Conservation (phyloP, 768 basidiomycete species). For the Boletus insuetus region DNA sequence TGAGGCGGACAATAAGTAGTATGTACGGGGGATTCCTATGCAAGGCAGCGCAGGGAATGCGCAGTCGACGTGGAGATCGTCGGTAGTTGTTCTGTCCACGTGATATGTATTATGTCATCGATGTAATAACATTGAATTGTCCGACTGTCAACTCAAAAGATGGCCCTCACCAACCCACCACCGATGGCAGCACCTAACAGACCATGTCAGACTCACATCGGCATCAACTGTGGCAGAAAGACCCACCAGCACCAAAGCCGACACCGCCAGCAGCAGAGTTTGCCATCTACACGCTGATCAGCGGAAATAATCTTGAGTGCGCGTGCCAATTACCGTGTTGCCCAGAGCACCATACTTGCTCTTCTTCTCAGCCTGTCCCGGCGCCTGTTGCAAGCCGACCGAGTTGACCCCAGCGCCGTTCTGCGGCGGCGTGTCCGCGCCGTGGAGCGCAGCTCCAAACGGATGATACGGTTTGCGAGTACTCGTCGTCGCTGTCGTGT, state of each 20-base stretch:
- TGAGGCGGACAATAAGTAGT: constrained; percentile 3
- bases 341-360: constrained; percentile 55
- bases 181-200: constrained; percentile 49
- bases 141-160: constrained; percentile 34
- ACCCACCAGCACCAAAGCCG: constrained; percentile 72
- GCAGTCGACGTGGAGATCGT: constrained; percentile 2
- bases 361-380: constrained; percentile 46
- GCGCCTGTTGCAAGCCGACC: constrained; percentile 28
- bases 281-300: constrained; percentile 42
- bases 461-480: constrained; percentile 30
- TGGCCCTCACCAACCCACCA: constrained; percentile 46
- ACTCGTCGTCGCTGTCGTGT: neutral
- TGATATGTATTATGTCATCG: constrained; percentile 24
- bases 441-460: constrained; percentile 39
- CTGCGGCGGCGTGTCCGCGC: constrained; percentile 31
- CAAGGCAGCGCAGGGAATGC: constrained; percentile 8
- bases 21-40: constrained; percentile 11
- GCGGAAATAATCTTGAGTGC: constrained; percentile 11
- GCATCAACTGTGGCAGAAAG: constrained; percentile 13
- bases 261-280: constrained; percentile 66
- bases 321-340: constrained; percentile 45
- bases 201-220: neutral
- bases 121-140: neutral
- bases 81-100: constrained; percentile 14
- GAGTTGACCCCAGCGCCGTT: constrained; percentile 28